Evolutionary conservation across 169 alveolate genomes (phyloP).

Genomic region (Cystoisospora suis): DNA sequence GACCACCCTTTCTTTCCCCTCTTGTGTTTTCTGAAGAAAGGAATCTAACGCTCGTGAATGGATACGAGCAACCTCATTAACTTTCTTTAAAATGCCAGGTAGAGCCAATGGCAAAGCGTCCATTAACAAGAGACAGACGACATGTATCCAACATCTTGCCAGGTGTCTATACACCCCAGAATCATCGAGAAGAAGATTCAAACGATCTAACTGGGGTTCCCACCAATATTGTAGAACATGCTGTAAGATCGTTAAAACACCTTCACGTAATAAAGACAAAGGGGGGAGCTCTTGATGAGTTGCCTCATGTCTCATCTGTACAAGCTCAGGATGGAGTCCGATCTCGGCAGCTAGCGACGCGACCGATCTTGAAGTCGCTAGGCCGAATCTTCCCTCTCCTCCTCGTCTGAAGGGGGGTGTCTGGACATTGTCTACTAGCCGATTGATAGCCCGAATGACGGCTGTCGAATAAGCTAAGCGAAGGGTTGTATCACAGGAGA

Average conservation of each 20-base stretch:
- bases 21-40: background rate
- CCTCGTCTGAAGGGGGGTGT: too few species aligned
- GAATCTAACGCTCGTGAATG: background rate
- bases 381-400: too few species aligned
- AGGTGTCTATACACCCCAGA: background rate
- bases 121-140: background rate
- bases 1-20: background rate
- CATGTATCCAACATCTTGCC: too few species aligned
- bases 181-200: background rate
- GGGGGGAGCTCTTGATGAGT: slow-evolving; percentile 54
- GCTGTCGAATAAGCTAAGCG: slow-evolving; percentile 38
- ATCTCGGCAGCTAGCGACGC: slow-evolving; percentile 38
- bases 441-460: slow-evolving; percentile 32
- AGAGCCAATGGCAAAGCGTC: background rate
- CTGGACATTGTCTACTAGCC: background rate
- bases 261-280: slow-evolving; percentile 43
- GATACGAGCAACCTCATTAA: background rate
- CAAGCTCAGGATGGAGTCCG: slow-evolving; percentile 30
- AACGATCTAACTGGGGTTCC: slow-evolving; percentile 33
- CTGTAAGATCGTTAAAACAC: slow-evolving; percentile 16
- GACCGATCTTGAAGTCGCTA: too few species aligned
- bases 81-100: background rate
- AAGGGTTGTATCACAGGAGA: background rate
- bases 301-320: slow-evolving; percentile 57
- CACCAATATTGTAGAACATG: slow-evolving; percentile 29